A percentile compares a stretch with the other conserved stretches of the same genome.
Evolutionary conservation across 176 grass and related monocot species (phyloP).

Genomic region (Eragrostis nindensis): DNA sequence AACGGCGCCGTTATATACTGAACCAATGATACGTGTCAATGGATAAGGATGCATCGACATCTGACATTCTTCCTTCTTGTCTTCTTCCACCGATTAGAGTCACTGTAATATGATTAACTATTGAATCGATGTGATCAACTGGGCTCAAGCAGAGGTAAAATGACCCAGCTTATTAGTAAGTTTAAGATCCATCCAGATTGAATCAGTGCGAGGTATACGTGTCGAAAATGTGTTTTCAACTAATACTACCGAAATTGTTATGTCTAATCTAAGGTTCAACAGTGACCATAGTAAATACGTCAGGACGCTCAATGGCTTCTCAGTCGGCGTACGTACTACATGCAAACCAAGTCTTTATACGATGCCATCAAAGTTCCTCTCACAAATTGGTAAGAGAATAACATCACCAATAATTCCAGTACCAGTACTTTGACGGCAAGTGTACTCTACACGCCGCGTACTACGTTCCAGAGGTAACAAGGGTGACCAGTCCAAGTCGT

Average conservation of each 20-base stretch:
- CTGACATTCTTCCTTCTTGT: constrained; percentile 29
- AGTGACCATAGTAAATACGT: too few species aligned
- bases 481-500: constrained; percentile 49
- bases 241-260: too few species aligned
- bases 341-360: constrained; percentile 12
- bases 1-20: not conserved
- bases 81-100: constrained; percentile 17
- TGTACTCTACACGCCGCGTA: constrained; percentile 36
- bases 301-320: too few species aligned
- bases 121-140: constrained; percentile 3
- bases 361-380: constrained; percentile 11
- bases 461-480: constrained; percentile 12
- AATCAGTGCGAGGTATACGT: not conserved
- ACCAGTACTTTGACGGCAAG: constrained; percentile 37
- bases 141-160: not conserved
- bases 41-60: constrained; percentile 37
- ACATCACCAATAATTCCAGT: constrained; percentile 46
- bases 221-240: too few species aligned
- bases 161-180: not conserved
- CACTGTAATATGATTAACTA: constrained; percentile 4
- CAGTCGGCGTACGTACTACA: not conserved
- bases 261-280: too few species aligned
- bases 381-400: constrained; percentile 22
- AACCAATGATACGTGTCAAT: constrained; percentile 5
- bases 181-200: not conserved